Evolutionary conservation across 805 yeast species (phyloP), one percentile per base, ranked within the genome.

Genomic region (Metschnikowia lunata): DNA sequence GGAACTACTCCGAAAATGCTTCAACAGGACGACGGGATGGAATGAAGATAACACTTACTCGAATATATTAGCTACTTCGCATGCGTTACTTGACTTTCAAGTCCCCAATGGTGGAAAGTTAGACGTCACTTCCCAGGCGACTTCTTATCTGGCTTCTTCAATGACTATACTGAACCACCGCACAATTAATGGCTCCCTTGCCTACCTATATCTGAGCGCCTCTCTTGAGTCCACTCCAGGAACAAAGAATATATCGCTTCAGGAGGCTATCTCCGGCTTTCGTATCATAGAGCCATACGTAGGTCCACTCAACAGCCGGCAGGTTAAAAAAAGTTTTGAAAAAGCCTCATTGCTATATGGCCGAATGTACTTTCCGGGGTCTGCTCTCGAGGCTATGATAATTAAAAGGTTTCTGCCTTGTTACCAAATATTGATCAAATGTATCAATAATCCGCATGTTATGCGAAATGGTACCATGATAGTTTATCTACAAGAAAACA

Each of bases 371-470:
- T 81, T 91, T 49, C 98, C 99, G 0, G 85, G 88, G 1, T 82
- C 87, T 13, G 82, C 85, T 7, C 66, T 93, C 2, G 98, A 91
- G 62, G 96, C 96, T 1, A 83, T 93, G 91, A 52, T 82, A 7
- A 79, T 88, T 34, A 79, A 84, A 49, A 68, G 88, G 43, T 56
- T 87, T 13, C 69, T 83, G 0, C 63, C 75, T 6, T 67, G 70
- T 26, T 71, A 86, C 1, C 96, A 88, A 57, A 46, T 90, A 12
- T 64, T 84, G 34, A 63, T 88, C 15, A 86, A 87, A 53, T 85
- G 93, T 58, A 79, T 89, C 28, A 86, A 87, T 57, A 87, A 80
- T 51, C 76, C 80, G 8, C 72, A 71, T 32, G 56, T 82, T 26
- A 68, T 74, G 33, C 76, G 75, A 38, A 76, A 76, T 43, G 75